Evolutionary conservation across 2,329 filamentous ascomycete species (phyloP), one percentile per base, ranked within the genome.

Genomic region (Aspergillus sojae): DNA sequence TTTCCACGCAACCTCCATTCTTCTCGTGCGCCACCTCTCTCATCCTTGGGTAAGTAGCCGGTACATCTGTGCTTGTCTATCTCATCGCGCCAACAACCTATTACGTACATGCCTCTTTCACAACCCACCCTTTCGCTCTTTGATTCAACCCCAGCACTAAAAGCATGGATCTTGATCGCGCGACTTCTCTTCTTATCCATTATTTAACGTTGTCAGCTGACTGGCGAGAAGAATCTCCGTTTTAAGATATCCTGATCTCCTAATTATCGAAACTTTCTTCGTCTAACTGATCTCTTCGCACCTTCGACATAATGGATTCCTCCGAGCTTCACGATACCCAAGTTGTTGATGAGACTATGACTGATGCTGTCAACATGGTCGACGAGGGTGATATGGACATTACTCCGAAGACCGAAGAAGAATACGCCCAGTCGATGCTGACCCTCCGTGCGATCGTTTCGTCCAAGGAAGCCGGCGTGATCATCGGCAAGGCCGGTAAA

Each of bases 401-500:
- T 66, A 86, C 87, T 65, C 94, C 93, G 73, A 95, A 94, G 83
- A 96, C 94, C 63, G 95, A 99, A 72, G 94, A 98, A 78, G 95
- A 99, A 80, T 99, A 99, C 77, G 93, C 93, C 58, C 88, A 93
- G 78, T 89, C 94, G 58, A 92, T 96, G 81, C 86, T 99, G 74
- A 99, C 95, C 66, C 88, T 99, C 68, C 92, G 95, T 78, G 95
- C 95, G 72, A 97, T 99, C 77, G 95, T 99, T 70, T 97, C 95
- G 39, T 97, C 95, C 79, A 98, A 98, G 84, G 95, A 99, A 82
- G 95, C 95, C 64, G 95, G 95, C 76, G 93, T 99, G 74, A 98
- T 99, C 80, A 99, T 99, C 79, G 95, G 95, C 80, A 99, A 99
- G 83, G 93, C 91, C 62, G 95, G 95, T 77, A 97, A 98, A 86